These are phyloP conservation scores for Fusarium dimerum DNA, from an alignment of 2,329 filamentous ascomycete genomes.

Conservation along the genomic window DNA sequence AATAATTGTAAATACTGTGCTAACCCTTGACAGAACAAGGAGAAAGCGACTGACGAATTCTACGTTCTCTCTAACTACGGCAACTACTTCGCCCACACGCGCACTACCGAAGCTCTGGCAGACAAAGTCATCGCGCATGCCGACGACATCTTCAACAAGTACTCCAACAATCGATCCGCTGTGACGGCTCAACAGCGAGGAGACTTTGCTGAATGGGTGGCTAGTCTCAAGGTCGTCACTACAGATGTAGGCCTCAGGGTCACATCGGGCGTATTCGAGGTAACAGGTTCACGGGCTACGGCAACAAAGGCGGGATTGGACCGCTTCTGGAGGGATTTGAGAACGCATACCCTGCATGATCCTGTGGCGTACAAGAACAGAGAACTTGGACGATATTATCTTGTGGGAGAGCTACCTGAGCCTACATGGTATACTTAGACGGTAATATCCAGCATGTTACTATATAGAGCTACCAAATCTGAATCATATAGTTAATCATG, in stretches of 20 bases:
- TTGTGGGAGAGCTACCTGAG: constrained; percentile 58
- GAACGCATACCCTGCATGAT: constrained; percentile 67
- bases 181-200: constrained; percentile 56
- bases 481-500: no score
- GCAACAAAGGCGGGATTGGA: constrained; percentile 60
- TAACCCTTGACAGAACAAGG: constrained; percentile 46
- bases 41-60: constrained; percentile 60
- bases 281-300: constrained; percentile 61
- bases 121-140: constrained; percentile 56
- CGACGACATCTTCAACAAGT: constrained; percentile 46
- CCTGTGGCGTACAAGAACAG: constrained; percentile 68
- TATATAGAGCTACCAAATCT: no score
- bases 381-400: constrained; percentile 58
- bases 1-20: background rate
- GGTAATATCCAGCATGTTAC: no score
- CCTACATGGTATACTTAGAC: constrained; percentile 64
- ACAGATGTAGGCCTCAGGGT: constrained; percentile 61
- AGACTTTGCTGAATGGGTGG: constrained; percentile 63
- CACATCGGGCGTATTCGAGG: constrained; percentile 64
- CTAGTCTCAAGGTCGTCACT: constrained; percentile 62
- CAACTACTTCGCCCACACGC: constrained; percentile 62
- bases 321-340: constrained; percentile 66
- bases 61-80: constrained; percentile 67
- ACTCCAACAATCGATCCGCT: constrained; percentile 37
- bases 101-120: constrained; percentile 59